Evolutionary conservation across 1,284 basidiomycete species (phyloP), one percentile per base, ranked within the genome.

Genomic region (Bjerkandera adusta): DNA sequence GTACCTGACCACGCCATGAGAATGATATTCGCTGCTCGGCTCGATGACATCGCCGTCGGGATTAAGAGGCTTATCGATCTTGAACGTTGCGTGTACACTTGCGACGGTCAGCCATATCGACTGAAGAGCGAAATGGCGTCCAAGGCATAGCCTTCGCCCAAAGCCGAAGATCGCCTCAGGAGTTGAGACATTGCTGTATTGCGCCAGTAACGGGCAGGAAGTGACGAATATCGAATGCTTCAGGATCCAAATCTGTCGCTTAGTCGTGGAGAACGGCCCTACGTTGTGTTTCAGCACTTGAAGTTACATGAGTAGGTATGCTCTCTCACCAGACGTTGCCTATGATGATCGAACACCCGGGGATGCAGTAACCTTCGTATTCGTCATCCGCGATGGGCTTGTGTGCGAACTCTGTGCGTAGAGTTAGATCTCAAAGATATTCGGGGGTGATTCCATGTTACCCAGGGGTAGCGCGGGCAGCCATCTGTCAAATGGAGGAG

Each of bases 331-430:
- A 35, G 18, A 34, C 20, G 35, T 47, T 47, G 8, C 30, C 29
- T 11, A 50, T 38, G n/a, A 47, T 21, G 18, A 25, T 35, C 4
- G 49, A 38, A 8, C 55, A 54, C 29, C 56, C 56, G 1, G 62
- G 62, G 16, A 64, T 60, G 22, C 47, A 49, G 35, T 57, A 59
- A 2, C 57, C 62, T 11, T 53, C 43, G 42, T 61, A 62, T n/a
- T 49, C 52, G 33, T 55, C 49, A 35, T 53, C 52, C 16, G 43
- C 49, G 11, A 32, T 48, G 11, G 43, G 16, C 11, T 26, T n/a
- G 36, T 51, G 54, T 4, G 49, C 35, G 15, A 52, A 21, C 13
- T 26, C 50, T 36, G 39, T n/a, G n/a, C n/a, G 10, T 13, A 10
- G 8, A 1, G 39, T 27, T 27, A 41, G 18, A 22, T 41, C 15